Percentiles rank a stretch among this genome's conserved stretches.
Conservation (phyloP, 106 monocot species). For the Agapanthus africanus region DNA sequence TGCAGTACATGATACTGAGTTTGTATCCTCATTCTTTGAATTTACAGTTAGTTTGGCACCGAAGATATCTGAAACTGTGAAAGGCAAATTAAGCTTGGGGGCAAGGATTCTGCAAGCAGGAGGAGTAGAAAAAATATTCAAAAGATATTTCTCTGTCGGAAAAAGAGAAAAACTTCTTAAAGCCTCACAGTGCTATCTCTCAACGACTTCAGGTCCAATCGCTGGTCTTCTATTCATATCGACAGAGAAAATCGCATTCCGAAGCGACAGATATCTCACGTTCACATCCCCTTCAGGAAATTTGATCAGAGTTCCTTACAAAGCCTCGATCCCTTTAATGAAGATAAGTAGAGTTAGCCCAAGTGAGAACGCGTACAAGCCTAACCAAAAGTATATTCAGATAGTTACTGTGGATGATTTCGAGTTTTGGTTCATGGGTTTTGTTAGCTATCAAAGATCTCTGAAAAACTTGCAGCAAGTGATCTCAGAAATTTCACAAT, state of each 20-base stretch:
- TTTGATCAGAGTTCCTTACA: slow-evolving; percentile 18
- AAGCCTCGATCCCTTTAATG: slow-evolving; percentile 5
- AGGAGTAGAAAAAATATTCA: slow-evolving; percentile 27
- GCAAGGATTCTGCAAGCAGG: slow-evolving; percentile 3
- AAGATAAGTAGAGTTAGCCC: slow-evolving; percentile 32
- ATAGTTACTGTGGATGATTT: slow-evolving; percentile 33
- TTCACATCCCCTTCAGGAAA: slow-evolving; percentile 23
- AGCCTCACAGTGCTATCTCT: slow-evolving; percentile 32
- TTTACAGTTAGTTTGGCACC: slow-evolving; percentile 25
- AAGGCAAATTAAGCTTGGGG: not conserved
- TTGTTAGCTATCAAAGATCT: not conserved
- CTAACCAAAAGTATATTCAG: slow-evolving; percentile 53
- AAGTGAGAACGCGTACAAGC: slow-evolving; percentile 32
- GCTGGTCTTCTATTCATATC: slow-evolving; percentile 31
- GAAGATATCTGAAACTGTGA: slow-evolving; percentile 5
- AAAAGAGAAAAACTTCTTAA: slow-evolving; percentile 35
- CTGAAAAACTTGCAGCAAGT: not conserved
- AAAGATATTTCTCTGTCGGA: slow-evolving; percentile 17
- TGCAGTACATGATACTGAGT: too few species aligned
- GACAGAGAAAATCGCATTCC: slow-evolving; percentile 27
- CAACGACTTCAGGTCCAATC: slow-evolving; percentile 35
- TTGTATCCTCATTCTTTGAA: too few species aligned
- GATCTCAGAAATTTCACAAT: not conserved
- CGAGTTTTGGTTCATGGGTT: not conserved
- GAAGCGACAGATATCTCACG: slow-evolving; percentile 14